Conservation (phyloP, 768 basidiomycete species). For the Clathrus columnatus region DNA sequence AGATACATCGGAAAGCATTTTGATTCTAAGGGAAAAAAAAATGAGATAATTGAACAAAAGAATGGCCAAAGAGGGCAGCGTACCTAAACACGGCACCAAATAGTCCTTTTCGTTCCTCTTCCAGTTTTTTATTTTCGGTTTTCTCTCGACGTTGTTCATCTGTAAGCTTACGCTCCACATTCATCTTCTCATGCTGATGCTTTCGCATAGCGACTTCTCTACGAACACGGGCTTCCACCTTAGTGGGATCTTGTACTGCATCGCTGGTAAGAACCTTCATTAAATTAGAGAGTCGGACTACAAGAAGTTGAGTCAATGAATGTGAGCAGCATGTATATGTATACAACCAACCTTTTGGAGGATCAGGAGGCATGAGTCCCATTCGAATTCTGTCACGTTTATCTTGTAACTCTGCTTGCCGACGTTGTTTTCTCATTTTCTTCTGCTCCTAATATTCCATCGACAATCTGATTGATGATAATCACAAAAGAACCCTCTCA, state of each 20-base stretch:
- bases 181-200: constrained; percentile 88
- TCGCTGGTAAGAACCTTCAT: constrained; percentile 98
- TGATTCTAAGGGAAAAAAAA: constrained; percentile 44
- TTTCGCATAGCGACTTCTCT: constrained; percentile 88
- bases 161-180: constrained; percentile 83
- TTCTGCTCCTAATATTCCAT: constrained; percentile 61
- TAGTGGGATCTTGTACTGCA: constrained; percentile 94
- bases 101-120: constrained; percentile 83
- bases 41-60: not conserved
- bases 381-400: constrained; percentile 91
- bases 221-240: constrained; percentile 91
- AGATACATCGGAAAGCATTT: constrained; percentile 79
- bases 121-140: constrained; percentile 72
- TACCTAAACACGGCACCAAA: constrained; percentile 87
- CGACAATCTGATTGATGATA: too few relatives aligned
- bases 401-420: constrained; percentile 86
- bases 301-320: constrained; percentile 10
- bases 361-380: constrained; percentile 91
- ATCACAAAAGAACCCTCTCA: too few relatives aligned
- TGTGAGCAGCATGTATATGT: not conserved
- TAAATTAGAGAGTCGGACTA: constrained; percentile 88
- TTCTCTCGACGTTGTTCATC: constrained; percentile 87
- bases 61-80: constrained; percentile 30
- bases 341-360: constrained; percentile 70
- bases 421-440: constrained; percentile 88